Evolutionary conservation across 148 eudicot species (phyloP), one percentile per base, ranked within the genome.

Genomic region (Cornus suecica): DNA sequence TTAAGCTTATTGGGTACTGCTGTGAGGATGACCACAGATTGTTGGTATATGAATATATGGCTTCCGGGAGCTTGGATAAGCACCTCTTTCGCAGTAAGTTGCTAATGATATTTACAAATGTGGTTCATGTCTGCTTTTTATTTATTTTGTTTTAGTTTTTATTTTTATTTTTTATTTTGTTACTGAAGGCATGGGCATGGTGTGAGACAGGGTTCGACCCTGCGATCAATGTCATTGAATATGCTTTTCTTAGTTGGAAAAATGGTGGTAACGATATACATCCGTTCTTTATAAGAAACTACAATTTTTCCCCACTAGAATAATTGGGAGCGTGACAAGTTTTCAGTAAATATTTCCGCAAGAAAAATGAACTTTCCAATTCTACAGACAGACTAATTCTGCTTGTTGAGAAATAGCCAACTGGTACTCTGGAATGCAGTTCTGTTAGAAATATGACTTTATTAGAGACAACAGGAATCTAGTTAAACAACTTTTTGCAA

Each of bases 11-110:
- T 65, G 97, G 97, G 20, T 92, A 90, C 75, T 90, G 97, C 78
- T 92, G 97, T 75, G 97, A 92, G 81, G 94, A 83, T 79, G 89
- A 88, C 45, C 97, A 92, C 31, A 83, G 97, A 78, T 85, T 92
- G 74, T 79, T 92, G 87, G 94, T 87, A 66, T 92, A 92, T 75
- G 97, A 92, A 76, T 92, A 88, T 67, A 88, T 92, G 97, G 90
- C 92, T 74, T 87, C 87, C 61, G 97, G 91, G 32, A 87, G 94
- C 86, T 84, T 92, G 77, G 97, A 92, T 82, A 92, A 88, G 48
- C 94, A 90, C 77, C 94, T 92, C 70, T 92, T 92, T 76, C 89
- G 90, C 77, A 90, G 97, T 92, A 82, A 88, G 97, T 90, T 67
- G 48, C 34, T 63, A 41, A 66, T 77, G 24, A 16, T 27, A n/a